Conservation (phyloP, 2,329 filamentous ascomycete genomes). For the Exophiala mesophila region DNA sequence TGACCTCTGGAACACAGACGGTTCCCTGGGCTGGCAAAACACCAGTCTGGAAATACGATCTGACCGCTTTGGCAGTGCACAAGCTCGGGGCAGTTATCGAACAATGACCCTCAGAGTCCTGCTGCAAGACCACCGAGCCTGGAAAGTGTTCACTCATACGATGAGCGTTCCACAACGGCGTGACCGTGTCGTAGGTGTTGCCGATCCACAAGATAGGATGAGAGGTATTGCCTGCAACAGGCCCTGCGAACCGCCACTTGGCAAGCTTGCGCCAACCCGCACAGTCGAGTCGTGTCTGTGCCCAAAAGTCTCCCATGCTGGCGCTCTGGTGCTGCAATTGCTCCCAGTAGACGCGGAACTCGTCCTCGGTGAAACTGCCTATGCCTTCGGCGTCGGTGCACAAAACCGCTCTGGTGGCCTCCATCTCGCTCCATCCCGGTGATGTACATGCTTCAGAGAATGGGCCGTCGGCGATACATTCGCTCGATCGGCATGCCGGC, state of each 20-base stretch:
- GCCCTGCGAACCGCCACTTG: constrained; percentile 27
- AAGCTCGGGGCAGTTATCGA: constrained; percentile 28
- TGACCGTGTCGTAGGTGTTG: constrained; percentile 28
- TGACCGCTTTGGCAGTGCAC: constrained; percentile 34
- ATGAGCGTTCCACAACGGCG: constrained; percentile 26
- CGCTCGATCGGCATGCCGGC: constrained; percentile 8
- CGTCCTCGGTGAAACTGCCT: constrained; percentile 9
- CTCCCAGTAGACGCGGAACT: constrained; percentile 28
- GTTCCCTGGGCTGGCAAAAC: constrained; percentile 31
- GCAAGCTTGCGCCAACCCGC: constrained; percentile 23
- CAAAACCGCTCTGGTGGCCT: constrained; percentile 13
- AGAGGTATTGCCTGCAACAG: constrained; percentile 24
- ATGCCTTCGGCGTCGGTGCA: constrained; percentile 18
- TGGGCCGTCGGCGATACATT: constrained; percentile 7
- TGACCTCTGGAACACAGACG: constrained; percentile 34
- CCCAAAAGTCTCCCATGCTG: constrained; percentile 14
- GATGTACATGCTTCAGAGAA: constrained; percentile 8
- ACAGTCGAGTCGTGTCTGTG: constrained; percentile 9
- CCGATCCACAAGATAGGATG: constrained; percentile 28
- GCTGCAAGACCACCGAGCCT: constrained; percentile 36
- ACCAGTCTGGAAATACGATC: constrained; percentile 41
- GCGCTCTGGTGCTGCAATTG: constrained; percentile 12
- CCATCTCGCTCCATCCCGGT: constrained; percentile 10
- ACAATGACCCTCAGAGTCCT: constrained; percentile 39
- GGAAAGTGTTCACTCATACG: constrained; percentile 26